Conservation (phyloP, 345 rosid species). For the Melaleuca quinquenervia region DNA sequence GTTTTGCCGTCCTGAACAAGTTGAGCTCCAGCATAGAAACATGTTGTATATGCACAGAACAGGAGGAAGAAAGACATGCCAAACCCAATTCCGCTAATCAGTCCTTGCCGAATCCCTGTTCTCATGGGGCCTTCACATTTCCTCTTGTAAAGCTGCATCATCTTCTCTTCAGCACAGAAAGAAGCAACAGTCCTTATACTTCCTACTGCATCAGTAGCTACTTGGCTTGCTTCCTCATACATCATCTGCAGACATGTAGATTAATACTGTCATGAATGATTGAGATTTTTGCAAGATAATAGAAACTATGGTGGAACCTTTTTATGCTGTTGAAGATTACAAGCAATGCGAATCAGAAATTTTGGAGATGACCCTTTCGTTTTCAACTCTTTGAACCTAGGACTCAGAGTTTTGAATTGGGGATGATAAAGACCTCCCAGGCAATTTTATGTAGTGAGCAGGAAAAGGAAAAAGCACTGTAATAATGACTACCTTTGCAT, state of each 20-base stretch:
- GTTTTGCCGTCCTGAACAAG: slow-evolving; percentile 43
- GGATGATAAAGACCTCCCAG: neutral
- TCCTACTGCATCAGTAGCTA: slow-evolving; percentile 80
- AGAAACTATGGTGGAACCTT: neutral
- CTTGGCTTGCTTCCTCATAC: slow-evolving; percentile 94
- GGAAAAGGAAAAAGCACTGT: neutral
- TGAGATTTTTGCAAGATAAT: neutral
- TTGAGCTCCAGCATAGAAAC: slow-evolving; percentile 72
- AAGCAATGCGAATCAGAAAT: neutral
- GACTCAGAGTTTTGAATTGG: neutral
- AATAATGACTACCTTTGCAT: slow-evolving; percentile 51
- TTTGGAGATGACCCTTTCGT: neutral
- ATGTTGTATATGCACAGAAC: slow-evolving; percentile 42
- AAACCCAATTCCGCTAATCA: slow-evolving; percentile 57
- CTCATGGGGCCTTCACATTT: slow-evolving; percentile 78
- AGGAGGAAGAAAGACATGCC: slow-evolving; percentile 54
- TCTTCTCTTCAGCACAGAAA: slow-evolving; percentile 75
- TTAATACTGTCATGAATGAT: neutral
- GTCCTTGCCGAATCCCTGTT: slow-evolving; percentile 61
- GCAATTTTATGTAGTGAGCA: neutral
- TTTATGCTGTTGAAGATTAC: neutral
- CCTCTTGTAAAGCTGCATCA: slow-evolving; percentile 52
- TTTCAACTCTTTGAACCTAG: neutral
- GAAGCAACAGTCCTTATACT: slow-evolving; percentile 88
- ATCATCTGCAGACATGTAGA: slow-evolving; percentile 29